These are phyloP conservation scores for Marasmius fiardii DNA, from an alignment of 1,284 basidiomycete species.

Conservation along the genomic window DNA sequence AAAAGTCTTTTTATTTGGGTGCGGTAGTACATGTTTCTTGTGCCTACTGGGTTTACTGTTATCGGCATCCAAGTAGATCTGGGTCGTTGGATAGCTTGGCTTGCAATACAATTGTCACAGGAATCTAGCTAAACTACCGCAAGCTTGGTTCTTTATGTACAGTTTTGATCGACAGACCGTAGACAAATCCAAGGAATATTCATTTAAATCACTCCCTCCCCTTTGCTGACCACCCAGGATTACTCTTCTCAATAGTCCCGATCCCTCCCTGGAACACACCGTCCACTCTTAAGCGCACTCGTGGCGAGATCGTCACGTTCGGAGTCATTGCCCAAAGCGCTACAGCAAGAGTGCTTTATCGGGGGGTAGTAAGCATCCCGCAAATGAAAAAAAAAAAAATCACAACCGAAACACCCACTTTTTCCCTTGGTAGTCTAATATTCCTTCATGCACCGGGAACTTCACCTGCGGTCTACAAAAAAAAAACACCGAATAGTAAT, in stretches of 20 bases:
- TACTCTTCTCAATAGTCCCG: conserved; percentile 9
- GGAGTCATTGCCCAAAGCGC: conserved; percentile 12
- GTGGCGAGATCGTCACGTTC: conserved; percentile 3
- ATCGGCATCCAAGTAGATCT: no score
- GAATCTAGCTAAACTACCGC: no score
- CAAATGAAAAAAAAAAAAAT: no score
- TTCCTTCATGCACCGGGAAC: conserved; percentile 77
- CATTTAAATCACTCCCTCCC: conserved; percentile 7
- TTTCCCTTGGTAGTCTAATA: conserved; percentile 62
- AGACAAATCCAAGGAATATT: no score
- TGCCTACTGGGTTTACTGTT: no score
- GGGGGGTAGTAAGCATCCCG: background rate
- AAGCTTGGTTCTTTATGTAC: no score
- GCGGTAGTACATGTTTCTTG: no score
- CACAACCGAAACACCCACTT: conserved; percentile 63
- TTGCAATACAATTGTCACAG: no score
- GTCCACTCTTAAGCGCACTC: conserved; percentile 10
- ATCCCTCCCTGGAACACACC: conserved; percentile 11
- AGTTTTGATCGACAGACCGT: no score
- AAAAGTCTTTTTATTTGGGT: no score
- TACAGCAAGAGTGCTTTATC: conserved; percentile 7
- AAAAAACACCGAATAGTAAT: no score
- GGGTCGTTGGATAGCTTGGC: no score
- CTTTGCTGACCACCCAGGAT: conserved; percentile 20
- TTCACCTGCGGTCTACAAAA: conserved; percentile 59